Evolutionary conservation across 768 basidiomycete species (phyloP).

Genomic region (Amanita jacksonii): DNA sequence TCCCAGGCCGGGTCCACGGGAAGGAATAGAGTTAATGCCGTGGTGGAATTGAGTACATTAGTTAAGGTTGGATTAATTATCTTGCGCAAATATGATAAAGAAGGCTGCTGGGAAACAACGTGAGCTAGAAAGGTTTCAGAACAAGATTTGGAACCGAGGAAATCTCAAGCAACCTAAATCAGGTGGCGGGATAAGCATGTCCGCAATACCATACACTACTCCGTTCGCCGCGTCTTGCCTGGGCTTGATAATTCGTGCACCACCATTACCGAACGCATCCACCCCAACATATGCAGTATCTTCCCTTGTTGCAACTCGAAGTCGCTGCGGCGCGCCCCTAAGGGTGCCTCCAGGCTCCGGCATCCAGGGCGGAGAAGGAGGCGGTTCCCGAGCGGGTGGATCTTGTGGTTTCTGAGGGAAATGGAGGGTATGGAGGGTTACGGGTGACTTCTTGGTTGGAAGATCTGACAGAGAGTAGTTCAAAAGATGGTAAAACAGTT

Average conservation of each 20-base stretch:
- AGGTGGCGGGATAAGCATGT: conserved; percentile 65
- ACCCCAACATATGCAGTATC: conserved; percentile 53
- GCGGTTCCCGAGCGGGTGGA: conserved; percentile 56
- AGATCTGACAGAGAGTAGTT: conserved; percentile 61
- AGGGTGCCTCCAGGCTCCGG: conserved; percentile 77
- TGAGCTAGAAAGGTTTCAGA: conserved; percentile 33
- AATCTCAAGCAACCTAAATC: conserved; percentile 49
- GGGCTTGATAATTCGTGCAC: conserved; percentile 53
- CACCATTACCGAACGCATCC: conserved; percentile 73
- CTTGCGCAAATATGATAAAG: conserved; percentile 64
- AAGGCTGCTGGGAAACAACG: conserved; percentile 47
- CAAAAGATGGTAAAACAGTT: conserved; percentile 89
- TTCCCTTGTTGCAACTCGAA: conserved; percentile 51
- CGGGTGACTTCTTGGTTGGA: conserved; percentile 27
- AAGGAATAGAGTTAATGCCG: conserved; percentile 81
- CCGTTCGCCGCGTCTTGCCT: conserved; percentile 62
- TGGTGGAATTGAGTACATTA: conserved; percentile 48
- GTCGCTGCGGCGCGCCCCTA: conserved; percentile 70
- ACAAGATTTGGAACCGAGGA: conserved; percentile 5
- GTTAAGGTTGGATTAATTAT: conserved; percentile 56
- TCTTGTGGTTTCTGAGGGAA: conserved; percentile 56
- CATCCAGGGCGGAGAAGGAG: conserved; percentile 78
- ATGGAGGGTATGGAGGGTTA: conserved; percentile 52
- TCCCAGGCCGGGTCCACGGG: conserved; percentile 83
- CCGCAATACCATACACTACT: conserved; percentile 61